Evolutionary conservation across 2,329 filamentous ascomycete species (phyloP), one percentile per base, ranked within the genome.

Genomic region (Aciculosporium take): DNA sequence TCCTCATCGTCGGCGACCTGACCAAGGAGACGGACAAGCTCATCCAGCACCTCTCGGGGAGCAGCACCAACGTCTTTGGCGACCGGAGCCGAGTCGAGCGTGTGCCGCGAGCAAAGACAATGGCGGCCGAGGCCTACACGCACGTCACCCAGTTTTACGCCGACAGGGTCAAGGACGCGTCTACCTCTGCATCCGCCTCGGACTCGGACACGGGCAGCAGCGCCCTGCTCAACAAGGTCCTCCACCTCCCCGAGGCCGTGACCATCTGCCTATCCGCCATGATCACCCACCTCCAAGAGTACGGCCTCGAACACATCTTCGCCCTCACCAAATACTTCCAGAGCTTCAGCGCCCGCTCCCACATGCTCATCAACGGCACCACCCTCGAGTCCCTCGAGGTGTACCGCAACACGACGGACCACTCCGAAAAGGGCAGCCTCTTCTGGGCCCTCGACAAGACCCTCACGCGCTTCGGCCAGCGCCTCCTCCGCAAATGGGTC

Each of bases 381-480:
- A 95, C 89, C 0, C 66, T 98, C 29, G 89, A 86, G 37, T 94
- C 86, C 53, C 71, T 98, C 10, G 91, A 98, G 57, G 86, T 98
- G 2, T 98, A 95, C 56, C 83, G 88, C 46, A 98, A 98, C 50
- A 79, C 87, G 52, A 96, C 89, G 0, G 88, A 96, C 55, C 76
- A 88, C 52, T 74, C 76, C 0, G 76, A 82, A 44, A 88, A 82
- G 52, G 91, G 91, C 3, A 95, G 88, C 57, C 68, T 98, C 4
- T 88, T 96, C 60, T 98, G 91, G 91, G 85, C 87, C 0, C 70
- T 98, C 32, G 85, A 98, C 62, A 86, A 91, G 52, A 96, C 91
- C 0, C 74, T 81, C 49, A 98, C 91, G 0, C 79, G 84, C 10
- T 93, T 94, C 54, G 91, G 91, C 2, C 84, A 87, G 48, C 74